Percentiles rank a stretch among this genome's conserved stretches.
These are phyloP conservation scores for Kernera saxatilis DNA, from an alignment of 345 rosid species.

Conservation along the genomic window DNA sequence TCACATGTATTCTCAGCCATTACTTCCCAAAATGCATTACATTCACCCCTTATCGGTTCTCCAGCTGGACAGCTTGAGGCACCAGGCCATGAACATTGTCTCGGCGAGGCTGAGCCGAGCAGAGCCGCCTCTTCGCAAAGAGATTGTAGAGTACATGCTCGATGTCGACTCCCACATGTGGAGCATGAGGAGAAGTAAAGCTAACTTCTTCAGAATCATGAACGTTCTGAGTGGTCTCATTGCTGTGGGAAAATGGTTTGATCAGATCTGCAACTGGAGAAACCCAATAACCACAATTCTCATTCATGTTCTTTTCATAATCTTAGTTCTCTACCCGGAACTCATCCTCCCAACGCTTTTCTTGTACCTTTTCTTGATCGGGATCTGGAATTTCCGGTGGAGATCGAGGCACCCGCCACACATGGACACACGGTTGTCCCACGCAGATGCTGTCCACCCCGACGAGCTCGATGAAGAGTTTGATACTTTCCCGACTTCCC, in stretches of 20 bases:
- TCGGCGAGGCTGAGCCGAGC: conserved; percentile 79
- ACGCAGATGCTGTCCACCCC: conserved; percentile 80
- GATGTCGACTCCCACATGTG: conserved; percentile 99
- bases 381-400: conserved; percentile 88
- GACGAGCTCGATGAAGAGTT: conserved; percentile 96
- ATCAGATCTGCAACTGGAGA: conserved; percentile 90
- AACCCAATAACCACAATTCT: conserved; percentile 84
- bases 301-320: conserved; percentile 74
- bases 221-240: conserved; percentile 64
- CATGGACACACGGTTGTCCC: conserved; percentile 91
- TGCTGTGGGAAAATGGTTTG: conserved; percentile 84
- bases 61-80: conserved; percentile 83
- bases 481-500: conserved; percentile 78
- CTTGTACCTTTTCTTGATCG: conserved; percentile 84
- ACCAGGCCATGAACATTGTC: conserved; percentile 92
- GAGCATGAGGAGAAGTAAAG: conserved; percentile 99
- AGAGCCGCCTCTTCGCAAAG: conserved; percentile 91
- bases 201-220: conserved; percentile 48
- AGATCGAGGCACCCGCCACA: conserved; percentile 93
- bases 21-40: conserved; percentile 94
- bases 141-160: conserved; percentile 94
- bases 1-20: conserved; percentile 80
- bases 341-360: conserved; percentile 83
- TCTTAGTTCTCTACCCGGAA: conserved; percentile 83
- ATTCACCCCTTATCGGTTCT: conserved; percentile 84